Evolutionary conservation across 129 eudicot genomes (phyloP), one percentile per base, ranked within the genome.

Genomic region (Chrysanthemum seticuspe): DNA sequence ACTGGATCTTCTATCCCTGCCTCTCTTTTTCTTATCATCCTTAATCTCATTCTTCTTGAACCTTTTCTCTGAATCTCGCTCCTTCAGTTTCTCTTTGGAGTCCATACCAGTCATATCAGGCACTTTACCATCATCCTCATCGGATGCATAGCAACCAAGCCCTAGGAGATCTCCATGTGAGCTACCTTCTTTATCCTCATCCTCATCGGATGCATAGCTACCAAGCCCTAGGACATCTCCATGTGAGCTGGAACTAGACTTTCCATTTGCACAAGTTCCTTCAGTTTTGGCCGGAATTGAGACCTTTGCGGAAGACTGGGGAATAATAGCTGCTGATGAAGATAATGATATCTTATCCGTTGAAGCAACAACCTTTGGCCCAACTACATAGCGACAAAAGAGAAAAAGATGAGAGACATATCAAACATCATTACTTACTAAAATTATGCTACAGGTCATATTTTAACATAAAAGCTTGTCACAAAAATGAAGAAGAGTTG

Each of bases 191-290:
- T 36, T 36, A 36, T 36, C 45, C 8, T 58, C 78, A 13, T 91
- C 98, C 13, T 87, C 98, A 76, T 94, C 99, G 54, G 99, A 94
- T 63, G 89, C 93, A 80, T 94, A 94, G 74, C 73, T 88, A 76
- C 79, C 91, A 69, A 88, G 93, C 11, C 99, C 99, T 71, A 94
- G 72, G 56, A 90, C 81, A 76, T 86, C 90, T 51, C 94, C 99
- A 71, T 85, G 81, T 62, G 89, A 58, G 60, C 71, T 81, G 76
- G 89, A 84, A 62, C 77, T 71, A 62, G 85, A 87, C 44, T 81
- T 88, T 71, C 72, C 88, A 65, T 81, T 84, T 57, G 77, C 85
- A 86, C 73, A 78, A 68, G 52, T 62, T 70, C 79, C 94, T 75
- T 83, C 75, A 23, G 75, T 56, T 68, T 81, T 83, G 48, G 80